Percentiles rank a stretch among this genome's conserved stretches.
phyloP scores from a whole-genome alignment of 306 rosid genomes.

The Hippophae tibetana region DNA sequence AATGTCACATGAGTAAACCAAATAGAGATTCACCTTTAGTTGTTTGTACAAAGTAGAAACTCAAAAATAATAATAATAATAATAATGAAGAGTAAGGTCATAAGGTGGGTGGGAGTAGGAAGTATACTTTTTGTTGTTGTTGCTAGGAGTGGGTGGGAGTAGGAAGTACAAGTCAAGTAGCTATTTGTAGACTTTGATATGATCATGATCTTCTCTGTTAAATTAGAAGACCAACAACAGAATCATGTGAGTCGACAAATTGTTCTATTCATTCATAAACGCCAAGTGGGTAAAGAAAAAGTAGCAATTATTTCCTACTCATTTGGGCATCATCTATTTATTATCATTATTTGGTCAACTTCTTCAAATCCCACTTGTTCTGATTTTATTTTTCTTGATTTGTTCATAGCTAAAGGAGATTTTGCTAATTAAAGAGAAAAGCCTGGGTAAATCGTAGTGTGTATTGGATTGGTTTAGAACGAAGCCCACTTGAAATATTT shows the following conservation, averaged over 20 bases:
- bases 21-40: too few species aligned
- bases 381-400: conserved; percentile 20
- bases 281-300: conserved; percentile 13
- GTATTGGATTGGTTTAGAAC: too few species aligned
- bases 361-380: conserved; percentile 24
- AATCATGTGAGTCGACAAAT: conserved; percentile 22
- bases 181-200: neutral
- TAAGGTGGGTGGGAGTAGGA: neutral
- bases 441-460: too few species aligned
- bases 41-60: too few species aligned
- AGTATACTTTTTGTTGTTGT: neutral
- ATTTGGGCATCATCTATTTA: conserved; percentile 27
- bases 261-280: conserved; percentile 18
- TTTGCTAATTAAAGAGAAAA: neutral
- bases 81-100: too few species aligned
- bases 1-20: too few species aligned
- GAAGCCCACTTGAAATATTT: too few species aligned
- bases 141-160: conserved; percentile 6
- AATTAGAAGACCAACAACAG: conserved; percentile 8
- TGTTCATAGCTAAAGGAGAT: neutral
- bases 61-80: too few species aligned
- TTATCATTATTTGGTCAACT: conserved; percentile 29
- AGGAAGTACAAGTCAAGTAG: neutral
- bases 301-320: conserved; percentile 50
- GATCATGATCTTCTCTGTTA: neutral